These are phyloP conservation scores for Trichoderma gracile DNA, from an alignment of 2,329 filamentous ascomycete species.

Conservation along the genomic window DNA sequence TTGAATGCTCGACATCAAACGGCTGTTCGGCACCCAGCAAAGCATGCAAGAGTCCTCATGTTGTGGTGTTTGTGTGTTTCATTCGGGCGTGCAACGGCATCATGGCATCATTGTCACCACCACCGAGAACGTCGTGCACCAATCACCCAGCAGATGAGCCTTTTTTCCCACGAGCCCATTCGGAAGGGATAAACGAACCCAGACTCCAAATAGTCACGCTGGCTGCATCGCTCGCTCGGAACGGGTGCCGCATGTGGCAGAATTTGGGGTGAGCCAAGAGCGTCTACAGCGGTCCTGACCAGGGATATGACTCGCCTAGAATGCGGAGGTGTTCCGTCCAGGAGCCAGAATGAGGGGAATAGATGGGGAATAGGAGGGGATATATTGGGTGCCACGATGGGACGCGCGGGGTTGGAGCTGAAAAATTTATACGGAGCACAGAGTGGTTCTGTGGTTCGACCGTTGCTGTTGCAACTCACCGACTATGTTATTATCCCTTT, in stretches of 20 bases:
- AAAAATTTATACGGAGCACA: too few species aligned
- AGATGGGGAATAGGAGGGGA: background rate
- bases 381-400: background rate
- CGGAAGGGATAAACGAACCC: background rate
- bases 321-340: background rate
- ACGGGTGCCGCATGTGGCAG: background rate
- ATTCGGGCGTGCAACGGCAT: background rate
- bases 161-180: background rate
- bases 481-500: too few species aligned
- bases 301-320: conserved; percentile 10
- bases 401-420: too few species aligned
- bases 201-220: background rate
- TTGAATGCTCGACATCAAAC: too few species aligned
- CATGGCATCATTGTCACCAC: background rate
- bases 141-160: background rate
- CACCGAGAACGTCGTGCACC: background rate
- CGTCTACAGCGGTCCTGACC: background rate
- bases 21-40: too few species aligned
- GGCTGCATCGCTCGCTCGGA: background rate
- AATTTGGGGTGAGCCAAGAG: conserved; percentile 1
- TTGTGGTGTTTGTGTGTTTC: background rate
- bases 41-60: background rate
- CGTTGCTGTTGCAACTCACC: too few species aligned
- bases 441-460: too few species aligned
- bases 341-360: background rate